phyloP scores from a whole-genome alignment of 768 basidiomycete species.

The Lactarius sanguifluus region DNA sequence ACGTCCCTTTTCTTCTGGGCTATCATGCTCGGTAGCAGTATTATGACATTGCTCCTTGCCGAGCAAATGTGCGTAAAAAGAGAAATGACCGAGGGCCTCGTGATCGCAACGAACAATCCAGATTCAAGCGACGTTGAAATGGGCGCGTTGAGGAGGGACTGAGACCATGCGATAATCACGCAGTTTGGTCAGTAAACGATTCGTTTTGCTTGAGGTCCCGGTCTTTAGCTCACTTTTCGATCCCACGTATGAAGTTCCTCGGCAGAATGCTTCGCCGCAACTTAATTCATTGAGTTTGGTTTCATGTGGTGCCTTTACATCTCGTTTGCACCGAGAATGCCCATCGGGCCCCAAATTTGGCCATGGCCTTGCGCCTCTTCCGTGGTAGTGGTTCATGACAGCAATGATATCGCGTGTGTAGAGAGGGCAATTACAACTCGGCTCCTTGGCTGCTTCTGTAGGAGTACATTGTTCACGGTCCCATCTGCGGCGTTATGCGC shows the following conservation, averaged over 20 bases:
- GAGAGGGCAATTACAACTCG: background rate
- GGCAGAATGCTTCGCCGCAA: slow-evolving; percentile 2
- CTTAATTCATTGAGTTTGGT: background rate
- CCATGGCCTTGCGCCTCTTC: slow-evolving; percentile 12
- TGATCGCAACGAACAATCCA: slow-evolving; percentile 45
- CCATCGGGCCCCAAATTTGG: slow-evolving; percentile 7
- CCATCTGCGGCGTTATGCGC: slow-evolving; percentile 19
- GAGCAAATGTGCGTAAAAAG: slow-evolving; percentile 91
- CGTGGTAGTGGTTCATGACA: slow-evolving; percentile 7
- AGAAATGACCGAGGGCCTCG: slow-evolving; percentile 86
- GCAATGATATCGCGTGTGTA: background rate
- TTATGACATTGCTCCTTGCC: slow-evolving; percentile 73
- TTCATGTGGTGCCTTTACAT: background rate
- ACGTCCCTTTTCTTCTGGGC: slow-evolving; percentile 94
- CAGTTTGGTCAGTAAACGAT: slow-evolving; percentile 10
- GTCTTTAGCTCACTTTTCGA: slow-evolving; percentile 9
- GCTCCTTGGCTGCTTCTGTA: slow-evolving; percentile 5
- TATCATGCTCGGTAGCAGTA: slow-evolving; percentile 66
- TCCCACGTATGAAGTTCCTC: background rate
- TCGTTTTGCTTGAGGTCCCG: background rate
- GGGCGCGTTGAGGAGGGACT: slow-evolving; percentile 48
- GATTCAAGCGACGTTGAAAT: slow-evolving; percentile 57
- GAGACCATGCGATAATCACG: slow-evolving; percentile 34
- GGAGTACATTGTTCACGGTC: background rate
- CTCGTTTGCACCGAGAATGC: background rate